Percentiles rank a stretch among this genome's conserved stretches.
Evolutionary conservation across 306 rosid genomes (phyloP).

Genomic region (Castanopsis chinensis): DNA sequence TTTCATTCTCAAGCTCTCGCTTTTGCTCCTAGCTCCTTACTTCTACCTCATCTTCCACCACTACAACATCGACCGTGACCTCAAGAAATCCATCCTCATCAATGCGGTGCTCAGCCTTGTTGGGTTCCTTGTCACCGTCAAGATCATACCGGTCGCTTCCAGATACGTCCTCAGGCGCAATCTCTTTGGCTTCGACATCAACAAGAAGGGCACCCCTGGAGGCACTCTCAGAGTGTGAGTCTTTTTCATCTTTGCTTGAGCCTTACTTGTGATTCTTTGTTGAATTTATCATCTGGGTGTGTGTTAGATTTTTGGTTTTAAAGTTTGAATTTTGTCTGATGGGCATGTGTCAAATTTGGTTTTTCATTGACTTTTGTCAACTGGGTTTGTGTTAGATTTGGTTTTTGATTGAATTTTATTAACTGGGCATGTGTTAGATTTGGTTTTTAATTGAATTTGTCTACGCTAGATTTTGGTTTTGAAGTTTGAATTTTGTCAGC

Average conservation of each 20-base stretch:
- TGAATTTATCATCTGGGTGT: not conserved
- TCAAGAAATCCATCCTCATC: constrained; percentile 64
- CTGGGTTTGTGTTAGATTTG: not conserved
- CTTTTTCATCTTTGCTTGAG: not conserved
- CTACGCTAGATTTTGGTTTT: constrained; percentile 9
- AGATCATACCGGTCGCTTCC: constrained; percentile 83
- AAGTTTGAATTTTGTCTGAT: not conserved
- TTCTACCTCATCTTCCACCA: constrained; percentile 57
- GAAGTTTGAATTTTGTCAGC: constrained; percentile 1
- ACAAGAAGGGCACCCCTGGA: constrained; percentile 81
- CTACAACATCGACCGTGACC: constrained; percentile 54
- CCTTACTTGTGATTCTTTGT: not conserved
- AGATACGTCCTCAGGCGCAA: constrained; percentile 68
- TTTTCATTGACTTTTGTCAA: constrained; percentile 2
- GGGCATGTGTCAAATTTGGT: constrained; percentile 10
- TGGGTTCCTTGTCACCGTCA: constrained; percentile 57
- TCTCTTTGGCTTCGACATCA: constrained; percentile 85
- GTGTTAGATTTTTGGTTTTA: constrained; percentile 21
- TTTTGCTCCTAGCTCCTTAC: constrained; percentile 56
- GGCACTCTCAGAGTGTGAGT: constrained; percentile 86
- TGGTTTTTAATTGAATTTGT: not conserved
- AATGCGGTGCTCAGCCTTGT: constrained; percentile 69
- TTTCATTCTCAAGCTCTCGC: constrained; percentile 57
- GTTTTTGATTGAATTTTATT: not conserved
- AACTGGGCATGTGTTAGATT: not conserved